A percentile compares a stretch with the other conserved stretches of the same genome.
Evolutionary conservation across 164 flowering plant genomes (phyloP).

Genomic region (Vitis amurensis): DNA sequence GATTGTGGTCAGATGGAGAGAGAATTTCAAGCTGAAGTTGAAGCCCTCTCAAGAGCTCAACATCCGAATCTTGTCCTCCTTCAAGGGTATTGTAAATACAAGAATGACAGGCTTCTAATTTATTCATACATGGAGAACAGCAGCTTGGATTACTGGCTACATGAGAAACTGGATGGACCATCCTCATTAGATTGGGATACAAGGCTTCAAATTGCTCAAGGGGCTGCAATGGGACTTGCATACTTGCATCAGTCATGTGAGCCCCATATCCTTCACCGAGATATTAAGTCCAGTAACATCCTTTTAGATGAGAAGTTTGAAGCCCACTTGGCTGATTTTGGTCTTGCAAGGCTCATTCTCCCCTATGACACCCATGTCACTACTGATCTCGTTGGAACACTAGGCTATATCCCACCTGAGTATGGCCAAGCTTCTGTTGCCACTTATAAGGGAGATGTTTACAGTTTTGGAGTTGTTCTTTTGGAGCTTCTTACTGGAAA

Average conservation of each 20-base stretch:
- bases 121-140: constrained; percentile 81
- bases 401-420: constrained; percentile 91
- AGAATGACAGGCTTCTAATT: constrained; percentile 60
- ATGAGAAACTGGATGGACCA: constrained; percentile 65
- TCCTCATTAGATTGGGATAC: constrained; percentile 60
- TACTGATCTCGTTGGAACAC: constrained; percentile 82
- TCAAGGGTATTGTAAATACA: constrained; percentile 62
- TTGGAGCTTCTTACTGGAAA: constrained; percentile 82
- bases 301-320: constrained; percentile 69
- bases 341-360: constrained; percentile 71
- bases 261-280: constrained; percentile 79
- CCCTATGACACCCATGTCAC: constrained; percentile 79
- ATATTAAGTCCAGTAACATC: constrained; percentile 82
- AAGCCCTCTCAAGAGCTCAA: constrained; percentile 72
- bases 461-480: constrained; percentile 87
- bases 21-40: constrained; percentile 80
- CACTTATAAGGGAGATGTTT: constrained; percentile 77
- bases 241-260: constrained; percentile 75
- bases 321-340: constrained; percentile 90
- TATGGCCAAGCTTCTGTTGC: constrained; percentile 75
- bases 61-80: constrained; percentile 78
- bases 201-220: constrained; percentile 66
- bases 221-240: constrained; percentile 69
- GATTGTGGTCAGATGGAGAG: constrained; percentile 79
- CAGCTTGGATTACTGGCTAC: constrained; percentile 92